A percentile compares a stretch with the other conserved stretches of the same genome.
phyloP scores from a whole-genome alignment of 1,284 basidiomycete species.

The Ganoderma boninense region DNA sequence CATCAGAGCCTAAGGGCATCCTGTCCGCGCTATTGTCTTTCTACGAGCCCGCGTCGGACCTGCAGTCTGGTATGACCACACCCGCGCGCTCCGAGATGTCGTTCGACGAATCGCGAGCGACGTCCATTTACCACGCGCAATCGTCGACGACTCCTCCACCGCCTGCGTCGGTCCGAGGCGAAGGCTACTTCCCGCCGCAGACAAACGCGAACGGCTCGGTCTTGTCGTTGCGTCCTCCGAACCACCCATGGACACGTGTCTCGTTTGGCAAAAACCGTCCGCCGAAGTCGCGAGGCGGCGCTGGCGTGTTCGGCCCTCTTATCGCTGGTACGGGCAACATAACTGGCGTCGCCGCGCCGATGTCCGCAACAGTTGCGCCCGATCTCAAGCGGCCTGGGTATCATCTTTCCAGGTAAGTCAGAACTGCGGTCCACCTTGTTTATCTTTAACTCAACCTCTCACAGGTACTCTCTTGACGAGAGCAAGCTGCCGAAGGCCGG shows the following conservation, averaged over 20 bases:
- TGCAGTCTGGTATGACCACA: slow-evolving; percentile 32
- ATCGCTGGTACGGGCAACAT: slow-evolving; percentile 78
- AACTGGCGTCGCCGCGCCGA: slow-evolving; percentile 65
- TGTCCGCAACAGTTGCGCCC: slow-evolving; percentile 64
- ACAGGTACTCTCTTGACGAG: slow-evolving; percentile 41
- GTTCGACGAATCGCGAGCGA: slow-evolving; percentile 34
- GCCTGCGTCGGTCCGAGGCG: slow-evolving; percentile 10
- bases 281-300: slow-evolving; percentile 60
- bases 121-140: slow-evolving; percentile 28
- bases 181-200: slow-evolving; percentile 8
- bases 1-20: slow-evolving; percentile 48
- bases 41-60: slow-evolving; percentile 49
- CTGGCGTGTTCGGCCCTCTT: slow-evolving; percentile 78
- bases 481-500: slow-evolving; percentile 30
- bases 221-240: slow-evolving; percentile 23
- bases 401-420: slow-evolving; percentile 64
- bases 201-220: slow-evolving; percentile 13
- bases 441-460: neutral
- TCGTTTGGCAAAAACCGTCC: slow-evolving; percentile 45
- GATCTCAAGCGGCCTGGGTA: slow-evolving; percentile 75
- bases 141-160: slow-evolving; percentile 18
- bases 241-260: slow-evolving; percentile 26
- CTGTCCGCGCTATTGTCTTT: slow-evolving; percentile 61
- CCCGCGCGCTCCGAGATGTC: slow-evolving; percentile 32
- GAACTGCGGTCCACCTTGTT: slow-evolving; percentile 19